A percentile compares a stretch with the other conserved stretches of the same genome.
Conservation (phyloP, 805 yeast genomes). For the Cyberlindnera xylosilytica region DNA sequence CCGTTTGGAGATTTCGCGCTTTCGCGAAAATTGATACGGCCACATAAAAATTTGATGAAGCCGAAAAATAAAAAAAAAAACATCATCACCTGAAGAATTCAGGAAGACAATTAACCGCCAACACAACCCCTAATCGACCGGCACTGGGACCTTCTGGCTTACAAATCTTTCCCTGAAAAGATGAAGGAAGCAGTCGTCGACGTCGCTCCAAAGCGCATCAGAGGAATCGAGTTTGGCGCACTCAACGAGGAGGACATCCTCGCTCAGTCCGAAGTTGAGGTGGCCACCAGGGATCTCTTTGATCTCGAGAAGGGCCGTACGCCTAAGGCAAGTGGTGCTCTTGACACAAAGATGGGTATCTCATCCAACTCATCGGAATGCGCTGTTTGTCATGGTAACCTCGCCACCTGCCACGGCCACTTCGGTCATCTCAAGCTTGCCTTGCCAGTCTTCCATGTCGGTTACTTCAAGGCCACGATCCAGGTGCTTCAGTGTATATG, state of each 20-base stretch:
- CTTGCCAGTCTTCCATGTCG: conserved; percentile 95
- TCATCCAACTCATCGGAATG: conserved; percentile 85
- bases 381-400: conserved; percentile 83
- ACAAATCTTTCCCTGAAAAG: conserved; percentile 19
- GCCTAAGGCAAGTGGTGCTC: conserved; percentile 83
- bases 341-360: conserved; percentile 92
- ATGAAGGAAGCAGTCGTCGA: conserved; percentile 50
- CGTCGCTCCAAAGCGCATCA: conserved; percentile 84
- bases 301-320: conserved; percentile 85
- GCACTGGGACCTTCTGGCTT: conserved; percentile 26
- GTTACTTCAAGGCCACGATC: conserved; percentile 89
- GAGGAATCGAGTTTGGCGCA: conserved; percentile 89
- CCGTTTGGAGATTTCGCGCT: no score
- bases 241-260: conserved; percentile 88
- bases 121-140: conserved; percentile 1
- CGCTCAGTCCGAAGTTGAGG: conserved; percentile 93
- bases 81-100: conserved; percentile 3
- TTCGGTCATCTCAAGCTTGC: conserved; percentile 94
- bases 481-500: conserved; percentile 88
- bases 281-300: conserved; percentile 85
- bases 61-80: no score
- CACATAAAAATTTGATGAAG: no score
- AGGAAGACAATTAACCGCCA: neutral
- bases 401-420: conserved; percentile 97
- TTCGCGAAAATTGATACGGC: neutral